phyloP scores from a whole-genome alignment of 352 stramenopile genomes.

The Poterioochromonas sp. region DNA sequence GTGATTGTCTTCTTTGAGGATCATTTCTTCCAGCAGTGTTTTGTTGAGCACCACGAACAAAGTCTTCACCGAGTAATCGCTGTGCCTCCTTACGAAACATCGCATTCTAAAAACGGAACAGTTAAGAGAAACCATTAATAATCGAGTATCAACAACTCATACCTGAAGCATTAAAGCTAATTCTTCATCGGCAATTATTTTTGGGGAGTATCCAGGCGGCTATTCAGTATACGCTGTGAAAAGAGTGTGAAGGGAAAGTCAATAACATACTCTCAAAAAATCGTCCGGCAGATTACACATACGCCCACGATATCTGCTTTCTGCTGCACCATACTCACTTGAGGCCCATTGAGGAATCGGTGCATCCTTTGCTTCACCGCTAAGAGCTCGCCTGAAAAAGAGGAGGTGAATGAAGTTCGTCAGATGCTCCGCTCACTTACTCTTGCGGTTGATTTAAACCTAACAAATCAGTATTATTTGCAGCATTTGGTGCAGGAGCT shows the following conservation, averaged over 20 bases:
- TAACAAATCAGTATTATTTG: no score
- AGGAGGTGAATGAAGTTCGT: not conserved
- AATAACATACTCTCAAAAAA: conserved; percentile 22
- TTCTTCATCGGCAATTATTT: conserved; percentile 18
- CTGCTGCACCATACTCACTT: not conserved
- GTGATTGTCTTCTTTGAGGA: no score
- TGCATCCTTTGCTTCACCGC: not conserved
- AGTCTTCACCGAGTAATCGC: not conserved
- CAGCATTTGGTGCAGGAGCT: not conserved
- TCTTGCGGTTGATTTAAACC: not conserved
- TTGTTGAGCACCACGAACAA: not conserved
- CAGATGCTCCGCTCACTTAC: not conserved
- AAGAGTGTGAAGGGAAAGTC: not conserved
- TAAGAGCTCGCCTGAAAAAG: not conserved
- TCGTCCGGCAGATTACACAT: conserved; percentile 9
- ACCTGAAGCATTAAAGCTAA: conserved; percentile 24
- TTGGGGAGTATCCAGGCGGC: not conserved
- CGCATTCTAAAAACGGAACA: conserved; percentile 4
- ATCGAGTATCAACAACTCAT: not conserved
- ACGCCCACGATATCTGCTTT: not conserved
- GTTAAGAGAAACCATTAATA: not conserved
- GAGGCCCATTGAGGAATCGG: not conserved
- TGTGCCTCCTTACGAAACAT: not conserved
- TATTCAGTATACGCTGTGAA: not conserved
- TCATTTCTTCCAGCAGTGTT: not conserved